Conservation (phyloP, 192 early-diverging fungal species). For the Spizellomyces punctatus region DNA sequence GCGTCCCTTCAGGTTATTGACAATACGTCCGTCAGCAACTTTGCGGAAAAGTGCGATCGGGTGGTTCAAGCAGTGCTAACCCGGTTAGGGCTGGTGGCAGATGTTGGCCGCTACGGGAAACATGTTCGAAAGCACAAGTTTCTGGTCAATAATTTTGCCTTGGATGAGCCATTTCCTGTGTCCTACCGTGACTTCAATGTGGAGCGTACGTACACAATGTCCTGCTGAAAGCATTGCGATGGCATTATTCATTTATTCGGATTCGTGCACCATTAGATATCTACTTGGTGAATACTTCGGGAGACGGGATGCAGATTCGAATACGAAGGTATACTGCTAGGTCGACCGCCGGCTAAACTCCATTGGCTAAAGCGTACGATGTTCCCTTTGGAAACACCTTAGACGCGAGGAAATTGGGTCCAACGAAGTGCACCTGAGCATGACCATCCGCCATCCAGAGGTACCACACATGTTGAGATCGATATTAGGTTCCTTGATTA, state of each 20-base stretch:
- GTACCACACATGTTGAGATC: not conserved
- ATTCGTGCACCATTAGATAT: constrained; percentile 29
- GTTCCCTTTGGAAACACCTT: not conserved
- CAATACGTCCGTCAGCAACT: constrained; percentile 42
- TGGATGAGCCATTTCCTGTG: constrained; percentile 35
- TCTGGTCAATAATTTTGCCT: constrained; percentile 39
- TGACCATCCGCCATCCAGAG: constrained; percentile 38
- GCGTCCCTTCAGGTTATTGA: constrained; percentile 45
- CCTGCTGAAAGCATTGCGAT: constrained; percentile 4
- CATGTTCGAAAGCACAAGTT: constrained; percentile 50
- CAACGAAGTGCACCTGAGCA: constrained; percentile 33
- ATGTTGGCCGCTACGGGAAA: constrained; percentile 31
- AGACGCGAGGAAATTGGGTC: constrained; percentile 36
- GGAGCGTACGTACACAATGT: constrained; percentile 34
- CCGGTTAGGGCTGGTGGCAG: constrained; percentile 38
- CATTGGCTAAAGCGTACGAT: too few relatives aligned
- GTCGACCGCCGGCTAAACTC: too few relatives aligned
- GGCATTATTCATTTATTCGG: not conserved
- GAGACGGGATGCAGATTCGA: constrained; percentile 44
- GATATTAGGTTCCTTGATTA: not conserved
- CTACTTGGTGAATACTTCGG: constrained; percentile 38
- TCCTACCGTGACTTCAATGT: constrained; percentile 44
- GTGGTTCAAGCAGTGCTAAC: constrained; percentile 46
- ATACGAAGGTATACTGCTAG: constrained; percentile 31
- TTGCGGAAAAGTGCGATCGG: constrained; percentile 46